These are phyloP conservation scores for Macrotyloma uniflorum DNA, from an alignment of 306 rosid genomes.

Conservation along the genomic window DNA sequence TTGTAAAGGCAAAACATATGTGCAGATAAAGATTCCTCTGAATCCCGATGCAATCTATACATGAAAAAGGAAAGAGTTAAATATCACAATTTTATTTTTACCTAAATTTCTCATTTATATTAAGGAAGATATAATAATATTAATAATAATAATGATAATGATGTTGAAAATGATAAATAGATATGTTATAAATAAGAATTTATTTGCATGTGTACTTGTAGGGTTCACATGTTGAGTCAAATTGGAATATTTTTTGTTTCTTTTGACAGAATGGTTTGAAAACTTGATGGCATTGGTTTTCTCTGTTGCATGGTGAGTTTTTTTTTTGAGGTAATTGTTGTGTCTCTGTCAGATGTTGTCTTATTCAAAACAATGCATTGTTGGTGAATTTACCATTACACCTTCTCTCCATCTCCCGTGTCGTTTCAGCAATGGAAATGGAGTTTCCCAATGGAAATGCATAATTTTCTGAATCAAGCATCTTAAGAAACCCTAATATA, in stretches of 20 bases:
- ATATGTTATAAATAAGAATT: background rate
- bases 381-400: background rate
- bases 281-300: slow-evolving; percentile 3
- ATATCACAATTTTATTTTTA: background rate
- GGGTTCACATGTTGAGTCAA: background rate
- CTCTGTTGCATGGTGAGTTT: background rate
- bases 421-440: background rate
- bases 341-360: slow-evolving; percentile 20
- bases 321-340: background rate
- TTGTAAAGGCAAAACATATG: slow-evolving; percentile 44
- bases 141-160: background rate
- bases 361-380: slow-evolving; percentile 9
- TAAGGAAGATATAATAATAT: background rate
- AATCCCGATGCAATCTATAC: slow-evolving; percentile 47
- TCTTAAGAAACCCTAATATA: background rate
- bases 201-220: background rate
- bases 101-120: background rate
- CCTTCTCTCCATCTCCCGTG: background rate
- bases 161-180: too few species aligned
- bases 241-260: background rate
- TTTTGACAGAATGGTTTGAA: slow-evolving; percentile 2
- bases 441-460: background rate
- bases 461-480: background rate
- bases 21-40: slow-evolving; percentile 58
- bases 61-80: slow-evolving; percentile 2